phyloP scores from a whole-genome alignment of 1,139 yeast species.

The Debaryomyces nepalensis region DNA sequence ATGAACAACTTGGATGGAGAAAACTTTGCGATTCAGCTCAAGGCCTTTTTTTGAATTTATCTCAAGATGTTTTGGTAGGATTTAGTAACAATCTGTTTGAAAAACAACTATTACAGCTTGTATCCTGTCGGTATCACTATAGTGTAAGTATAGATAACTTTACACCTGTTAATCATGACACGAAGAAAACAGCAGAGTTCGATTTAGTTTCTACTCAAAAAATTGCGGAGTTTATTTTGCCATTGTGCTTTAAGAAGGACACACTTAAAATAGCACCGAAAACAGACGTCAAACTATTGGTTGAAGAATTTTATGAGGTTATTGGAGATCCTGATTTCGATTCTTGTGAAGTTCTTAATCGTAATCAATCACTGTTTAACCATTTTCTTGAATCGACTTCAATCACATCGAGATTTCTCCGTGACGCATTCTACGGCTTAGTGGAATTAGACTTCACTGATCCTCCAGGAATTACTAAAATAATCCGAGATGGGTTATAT shows the following conservation, averaged over 20 bases:
- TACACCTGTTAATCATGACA: slow-evolving; percentile 69
- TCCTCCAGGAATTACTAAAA: slow-evolving; percentile 17
- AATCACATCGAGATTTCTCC: slow-evolving; percentile 54
- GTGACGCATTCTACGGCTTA: slow-evolving; percentile 63
- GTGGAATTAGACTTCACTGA: slow-evolving; percentile 39
- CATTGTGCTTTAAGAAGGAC: slow-evolving; percentile 62
- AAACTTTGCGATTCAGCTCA: slow-evolving; percentile 68
- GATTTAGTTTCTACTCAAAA: slow-evolving; percentile 53
- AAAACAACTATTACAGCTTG: slow-evolving; percentile 70
- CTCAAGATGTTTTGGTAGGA: slow-evolving; percentile 58
- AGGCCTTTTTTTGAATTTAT: slow-evolving; percentile 64
- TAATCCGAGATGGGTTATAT: slow-evolving; percentile 60
- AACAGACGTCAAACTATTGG: slow-evolving; percentile 69
- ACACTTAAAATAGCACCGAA: slow-evolving; percentile 62
- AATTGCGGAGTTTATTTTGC: slow-evolving; percentile 64
- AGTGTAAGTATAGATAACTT: slow-evolving; percentile 61
- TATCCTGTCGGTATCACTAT: slow-evolving; percentile 79
- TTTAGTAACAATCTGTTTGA: slow-evolving; percentile 45
- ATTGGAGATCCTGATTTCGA: slow-evolving; percentile 67
- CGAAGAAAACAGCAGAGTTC: slow-evolving; percentile 46
- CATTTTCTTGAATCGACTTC: slow-evolving; percentile 54
- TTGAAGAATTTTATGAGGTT: slow-evolving; percentile 75
- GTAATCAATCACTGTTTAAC: slow-evolving; percentile 52
- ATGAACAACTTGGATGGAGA: slow-evolving; percentile 72
- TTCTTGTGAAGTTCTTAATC: slow-evolving; percentile 35